These are phyloP conservation scores for Rehmannia glutinosa DNA, from an alignment of 257 asterid genomes.

Conservation along the genomic window DNA sequence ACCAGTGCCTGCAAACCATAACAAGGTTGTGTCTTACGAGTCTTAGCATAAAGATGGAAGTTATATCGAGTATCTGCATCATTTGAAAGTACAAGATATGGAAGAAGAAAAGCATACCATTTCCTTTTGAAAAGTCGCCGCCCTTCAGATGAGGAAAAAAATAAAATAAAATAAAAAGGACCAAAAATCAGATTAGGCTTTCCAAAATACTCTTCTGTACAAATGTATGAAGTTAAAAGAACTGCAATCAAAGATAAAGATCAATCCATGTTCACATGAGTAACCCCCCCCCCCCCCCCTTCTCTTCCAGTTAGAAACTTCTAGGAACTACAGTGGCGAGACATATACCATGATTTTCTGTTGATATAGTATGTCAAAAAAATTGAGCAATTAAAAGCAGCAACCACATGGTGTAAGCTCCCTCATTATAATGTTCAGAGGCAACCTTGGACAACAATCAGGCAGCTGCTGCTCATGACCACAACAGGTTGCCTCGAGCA, in stretches of 20 bases:
- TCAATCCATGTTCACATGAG: background rate
- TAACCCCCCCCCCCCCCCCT: too few species aligned
- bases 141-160: constrained; percentile 53
- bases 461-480: too few species aligned
- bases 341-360: background rate
- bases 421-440: too few species aligned
- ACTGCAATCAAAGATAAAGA: background rate
- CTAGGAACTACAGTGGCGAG: background rate
- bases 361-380: background rate
- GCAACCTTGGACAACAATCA: too few species aligned
- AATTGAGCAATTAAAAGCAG: background rate
- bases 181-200: constrained; percentile 17
- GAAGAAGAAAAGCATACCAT: constrained; percentile 81
- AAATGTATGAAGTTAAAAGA: background rate
- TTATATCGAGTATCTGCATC: constrained; percentile 52
- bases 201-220: background rate
- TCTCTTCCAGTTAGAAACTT: background rate
- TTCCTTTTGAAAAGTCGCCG: constrained; percentile 95
- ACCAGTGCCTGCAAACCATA: constrained; percentile 99
- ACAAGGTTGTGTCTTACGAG: constrained; percentile 69
- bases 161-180: too few species aligned
- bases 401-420: background rate
- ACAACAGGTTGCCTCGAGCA: too few species aligned
- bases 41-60: constrained; percentile 67
- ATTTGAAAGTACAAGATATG: constrained; percentile 56